A percentile compares a stretch with the other conserved stretches of the same genome.
phyloP scores from a whole-genome alignment of 2,329 filamentous ascomycete species.

The Emmonsiellopsis sp. region DNA sequence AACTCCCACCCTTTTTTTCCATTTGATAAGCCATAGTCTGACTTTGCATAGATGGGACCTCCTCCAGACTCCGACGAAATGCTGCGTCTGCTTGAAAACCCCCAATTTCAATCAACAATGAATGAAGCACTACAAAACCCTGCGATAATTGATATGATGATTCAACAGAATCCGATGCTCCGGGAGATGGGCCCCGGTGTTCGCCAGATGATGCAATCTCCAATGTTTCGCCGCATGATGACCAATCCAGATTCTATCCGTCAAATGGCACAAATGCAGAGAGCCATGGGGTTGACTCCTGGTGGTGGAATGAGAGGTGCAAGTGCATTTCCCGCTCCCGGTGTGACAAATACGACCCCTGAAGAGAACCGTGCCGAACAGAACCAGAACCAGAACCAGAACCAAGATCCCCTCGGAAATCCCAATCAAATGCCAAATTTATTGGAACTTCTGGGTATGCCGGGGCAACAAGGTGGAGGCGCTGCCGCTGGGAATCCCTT shows the following conservation, averaged over 20 bases:
- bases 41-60: constrained; percentile 66
- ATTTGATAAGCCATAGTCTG: constrained; percentile 3
- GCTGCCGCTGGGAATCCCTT: constrained; percentile 47
- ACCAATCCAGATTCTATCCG: constrained; percentile 79
- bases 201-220: constrained; percentile 78
- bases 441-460: constrained; percentile 27
- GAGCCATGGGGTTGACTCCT: constrained; percentile 44
- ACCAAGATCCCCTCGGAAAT: constrained; percentile 25
- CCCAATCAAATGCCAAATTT: constrained; percentile 19
- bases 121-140: constrained; percentile 95
- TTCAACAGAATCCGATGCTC: constrained; percentile 79
- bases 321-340: constrained; percentile 72
- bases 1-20: background rate
- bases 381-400: constrained; percentile 19
- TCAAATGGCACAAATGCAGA: constrained; percentile 73
- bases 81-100: constrained; percentile 77
- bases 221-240: constrained; percentile 84
- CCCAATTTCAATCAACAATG: constrained; percentile 76
- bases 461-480: constrained; percentile 9
- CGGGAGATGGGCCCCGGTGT: constrained; percentile 62
- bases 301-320: constrained; percentile 46
- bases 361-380: constrained; percentile 33
- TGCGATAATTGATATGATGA: constrained; percentile 88
- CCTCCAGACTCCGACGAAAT: constrained; percentile 74
- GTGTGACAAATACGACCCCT: constrained; percentile 78